phyloP scores from a whole-genome alignment of 371 early-diverging fungal species.

The Parasitella parasitica region DNA sequence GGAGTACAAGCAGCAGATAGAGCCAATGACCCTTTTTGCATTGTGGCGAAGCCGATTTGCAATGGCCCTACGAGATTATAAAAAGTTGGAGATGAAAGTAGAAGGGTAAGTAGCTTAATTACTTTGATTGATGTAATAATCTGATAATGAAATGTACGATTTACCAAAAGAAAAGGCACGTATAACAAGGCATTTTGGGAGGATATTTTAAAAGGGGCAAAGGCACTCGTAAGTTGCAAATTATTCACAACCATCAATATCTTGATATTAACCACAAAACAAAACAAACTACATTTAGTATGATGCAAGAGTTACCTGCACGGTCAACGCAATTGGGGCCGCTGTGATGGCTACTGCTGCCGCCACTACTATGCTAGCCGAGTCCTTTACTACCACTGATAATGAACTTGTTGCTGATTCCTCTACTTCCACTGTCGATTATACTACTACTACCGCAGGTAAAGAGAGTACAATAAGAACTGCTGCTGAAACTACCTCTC shows the following conservation, averaged over 20 bases:
- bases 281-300: constrained; percentile 9
- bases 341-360: constrained; percentile 1
- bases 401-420: constrained; percentile 4
- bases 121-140: constrained; percentile 6
- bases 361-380: constrained; percentile 15
- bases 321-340: constrained; percentile 10
- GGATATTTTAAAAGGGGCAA: constrained; percentile 7
- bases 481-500: background rate
- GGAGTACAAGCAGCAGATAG: too few species aligned
- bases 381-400: constrained; percentile 9
- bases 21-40: too few species aligned
- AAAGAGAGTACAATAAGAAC: constrained; percentile 6
- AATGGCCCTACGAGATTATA: too few species aligned
- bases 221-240: constrained; percentile 7
- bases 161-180: constrained; percentile 6
- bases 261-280: constrained; percentile 8
- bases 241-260: constrained; percentile 4
- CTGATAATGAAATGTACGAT: constrained; percentile 5
- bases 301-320: constrained; percentile 10
- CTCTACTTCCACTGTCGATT: constrained; percentile 2
- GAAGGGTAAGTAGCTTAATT: constrained; percentile 2
- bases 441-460: background rate
- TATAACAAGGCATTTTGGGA: constrained; percentile 7
- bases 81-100: background rate
- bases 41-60: too few species aligned